Base-by-base conservation (phyloP, 257 asterid genomes). In the Scutellaria galericulata region DNA sequence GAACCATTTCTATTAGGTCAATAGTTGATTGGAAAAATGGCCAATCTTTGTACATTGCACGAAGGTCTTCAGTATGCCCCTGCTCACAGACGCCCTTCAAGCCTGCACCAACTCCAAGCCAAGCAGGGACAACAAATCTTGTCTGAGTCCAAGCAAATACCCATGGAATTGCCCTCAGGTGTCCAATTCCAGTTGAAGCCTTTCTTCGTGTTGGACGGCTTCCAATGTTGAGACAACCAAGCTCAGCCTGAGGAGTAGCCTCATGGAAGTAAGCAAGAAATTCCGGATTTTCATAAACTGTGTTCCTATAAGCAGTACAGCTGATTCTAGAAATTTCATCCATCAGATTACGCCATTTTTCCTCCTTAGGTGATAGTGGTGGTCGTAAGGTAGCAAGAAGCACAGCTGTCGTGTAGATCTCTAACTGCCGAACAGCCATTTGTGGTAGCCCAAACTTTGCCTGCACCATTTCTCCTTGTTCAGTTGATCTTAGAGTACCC, bases 401-500 rank as follows among this genome's bases (percentile, higher is more conserved):
- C 31, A 94, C 99, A 6, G 97, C 97, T 7, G 97, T 89, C 5
- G 99, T 91, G 86, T 91, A 91, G 76, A 94, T 91, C 78, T 91
- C 97, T 63, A 94, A 77, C 89, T 94, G 99, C 18, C 97, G 89
- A 60, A 91, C 86, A n/a, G 99, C 96, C 77, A 88, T 90, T 65
- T 91, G 93, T 53, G 99, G 97, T 52, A 89, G 83, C 35, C 99
- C 99, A 40, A 94, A 94, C 65, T 94, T 94, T 11, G 99, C 99
- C 74, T 94, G 99, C 78, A 94, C 99, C 99, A 94, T 94, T 86
- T 94, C 99, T 73, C 99, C 99, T 83, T 94, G 99, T 70, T 94
- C 99, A 0, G 97, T 94, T 55, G 97, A 89, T 63, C 99, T 82
- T 4, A 94, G 87, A 15, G 97, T 84, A 39, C 99, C 98, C 98